Evolutionary conservation across 2,329 filamentous ascomycete genomes (phyloP), one percentile per base, ranked within the genome.

Genomic region (Trichophaea hybrida): DNA sequence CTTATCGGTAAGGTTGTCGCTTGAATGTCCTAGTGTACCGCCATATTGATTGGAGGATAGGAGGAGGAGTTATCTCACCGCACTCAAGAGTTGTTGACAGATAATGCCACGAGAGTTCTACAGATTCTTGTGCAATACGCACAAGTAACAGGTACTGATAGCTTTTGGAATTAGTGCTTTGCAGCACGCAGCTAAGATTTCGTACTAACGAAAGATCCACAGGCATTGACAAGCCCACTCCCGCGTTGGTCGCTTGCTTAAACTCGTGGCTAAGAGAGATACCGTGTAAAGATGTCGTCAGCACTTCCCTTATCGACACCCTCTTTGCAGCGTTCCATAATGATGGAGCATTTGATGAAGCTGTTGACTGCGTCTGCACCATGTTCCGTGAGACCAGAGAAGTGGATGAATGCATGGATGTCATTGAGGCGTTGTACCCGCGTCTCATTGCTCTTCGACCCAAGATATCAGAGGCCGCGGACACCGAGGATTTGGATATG

Each of bases 251-350:
- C 71, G 88, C 96, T 69, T 97, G 93, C 71, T 89, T 97, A 68
- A 94, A 89, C 35, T 96, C 93, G 2, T 98, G 93, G 93, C 80
- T 97, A 66, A 82, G 89, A 67, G 93, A 98, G 74, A 88, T 98
- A 5, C 88, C 91, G 0, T 80, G 94, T 52, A 79, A 78, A 64
- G 84, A 86, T 63, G 82, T 98, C 64, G 85, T 94, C 66, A 85
- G 84, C 67, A 96, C 91, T 1, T 85, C 90, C 5, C 77, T 98
- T 12, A 77, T 98, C 67, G 81, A 88, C 65, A 78, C 90, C 56
- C 81, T 96, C 54, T 82, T 96, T 69, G 80, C 82, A 65, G 89
- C 86, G 5, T 74, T 96, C 35, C 79, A 85, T 51, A 79, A 82
- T 61, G 87, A 94, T 38, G 75, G 78, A 46, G 88, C 91, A 6